These are phyloP conservation scores for Fusarium newnesense DNA, from an alignment of 2,329 filamentous ascomycete genomes.

Conservation along the genomic window DNA sequence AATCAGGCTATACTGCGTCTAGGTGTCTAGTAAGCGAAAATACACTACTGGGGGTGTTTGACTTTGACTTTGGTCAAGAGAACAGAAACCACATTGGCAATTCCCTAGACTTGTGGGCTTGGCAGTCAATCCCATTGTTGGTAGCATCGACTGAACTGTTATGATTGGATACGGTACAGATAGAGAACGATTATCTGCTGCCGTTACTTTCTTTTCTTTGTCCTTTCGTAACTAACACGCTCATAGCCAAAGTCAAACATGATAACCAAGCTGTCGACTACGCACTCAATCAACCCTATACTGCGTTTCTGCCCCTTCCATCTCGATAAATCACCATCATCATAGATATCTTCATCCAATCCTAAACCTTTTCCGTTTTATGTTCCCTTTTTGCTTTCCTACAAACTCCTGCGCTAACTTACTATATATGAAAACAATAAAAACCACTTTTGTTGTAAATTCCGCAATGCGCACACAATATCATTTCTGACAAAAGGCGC, in stretches of 20 bases:
- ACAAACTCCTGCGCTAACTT: constrained; percentile 37
- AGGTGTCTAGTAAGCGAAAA: background rate
- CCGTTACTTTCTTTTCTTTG: background rate
- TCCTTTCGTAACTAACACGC: background rate
- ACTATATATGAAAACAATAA: background rate
- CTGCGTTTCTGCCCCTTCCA: background rate
- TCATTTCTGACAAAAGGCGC: background rate
- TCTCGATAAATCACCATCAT: background rate
- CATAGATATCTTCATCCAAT: background rate
- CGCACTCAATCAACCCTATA: background rate
- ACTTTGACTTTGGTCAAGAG: background rate
- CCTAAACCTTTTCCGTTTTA: background rate
- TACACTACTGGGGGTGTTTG: background rate
- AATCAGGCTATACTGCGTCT: background rate
- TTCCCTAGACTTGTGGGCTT: background rate
- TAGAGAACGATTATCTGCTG: background rate
- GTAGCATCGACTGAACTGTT: background rate
- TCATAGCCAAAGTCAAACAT: background rate
- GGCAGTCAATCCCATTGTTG: background rate
- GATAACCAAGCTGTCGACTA: background rate
- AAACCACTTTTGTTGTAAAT: constrained; percentile 18
- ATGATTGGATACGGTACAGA: background rate
- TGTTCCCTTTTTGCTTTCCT: constrained; percentile 16
- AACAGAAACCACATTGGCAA: background rate
- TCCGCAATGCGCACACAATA: background rate